Evolutionary conservation across 768 basidiomycete genomes (phyloP), one percentile per base, ranked within the genome.

Genomic region (Amanita rubescens): DNA sequence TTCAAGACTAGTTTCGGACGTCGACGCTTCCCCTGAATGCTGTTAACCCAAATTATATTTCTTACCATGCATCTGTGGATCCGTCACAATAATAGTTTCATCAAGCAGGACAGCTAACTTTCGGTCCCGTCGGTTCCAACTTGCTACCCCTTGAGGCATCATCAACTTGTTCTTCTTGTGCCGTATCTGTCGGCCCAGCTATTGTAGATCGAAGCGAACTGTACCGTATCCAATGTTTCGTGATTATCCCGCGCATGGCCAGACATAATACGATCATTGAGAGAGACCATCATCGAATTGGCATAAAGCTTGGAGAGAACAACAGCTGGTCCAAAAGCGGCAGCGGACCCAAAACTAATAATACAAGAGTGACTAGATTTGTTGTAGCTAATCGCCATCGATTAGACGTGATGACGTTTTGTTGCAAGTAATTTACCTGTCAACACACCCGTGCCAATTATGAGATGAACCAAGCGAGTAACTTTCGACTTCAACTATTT

Each of bases 221-320:
- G 11, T 17, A 17, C 15, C 32, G 37, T 30, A 17, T 22, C 11
- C 42, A 41, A 57, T 56, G 19, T 53, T 50, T 55, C 48, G 44
- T 33, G 43, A 44, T 39, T n/a, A 35, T 38, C 49, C 33, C 24
- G 43, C 11, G 45, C 22, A 39, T 17, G 38, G 7, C n/a, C 56
- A 42, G 60, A 57, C 33, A 56, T 51, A 10, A 61, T 58, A 12
- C 67, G 65, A 43, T 65, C 68, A 48, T 69, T 69, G 59, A 69
- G 64, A 2, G 63, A 64, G 27, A 64, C 66, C 38, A 69, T 55
- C 42, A 67, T 64, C 1, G 68, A 67, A 25, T 70, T 66, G 14
- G 67, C 62, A 39, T 70, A 71, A 2, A 71, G 58, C 42, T 70
- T 69, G 17, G 67, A 64, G 48, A 70, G 59, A 50, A 66, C 60